Conservation (phyloP, 2,329 filamentous ascomycete species). For the Dendryphion nanum region DNA sequence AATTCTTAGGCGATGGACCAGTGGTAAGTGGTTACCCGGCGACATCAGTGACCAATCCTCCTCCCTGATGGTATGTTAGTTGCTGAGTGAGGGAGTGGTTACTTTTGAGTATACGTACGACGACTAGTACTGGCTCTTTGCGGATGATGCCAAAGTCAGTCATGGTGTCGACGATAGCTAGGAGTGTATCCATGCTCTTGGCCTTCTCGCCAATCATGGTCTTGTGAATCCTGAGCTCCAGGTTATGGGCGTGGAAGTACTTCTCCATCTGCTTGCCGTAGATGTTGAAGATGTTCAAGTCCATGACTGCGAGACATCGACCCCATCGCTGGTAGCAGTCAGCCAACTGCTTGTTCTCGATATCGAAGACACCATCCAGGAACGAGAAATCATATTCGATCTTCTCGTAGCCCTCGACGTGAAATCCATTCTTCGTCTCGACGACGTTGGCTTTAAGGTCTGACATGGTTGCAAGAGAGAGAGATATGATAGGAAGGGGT, state of each 20-base stretch:
- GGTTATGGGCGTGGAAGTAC: slow-evolving; percentile 65
- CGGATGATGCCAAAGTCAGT: slow-evolving; percentile 69
- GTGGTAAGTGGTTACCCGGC: slow-evolving; percentile 58
- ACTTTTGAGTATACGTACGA: slow-evolving; percentile 22
- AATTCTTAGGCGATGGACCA: slow-evolving; percentile 41
- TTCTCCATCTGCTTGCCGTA: slow-evolving; percentile 65
- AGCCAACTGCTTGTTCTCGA: slow-evolving; percentile 60
- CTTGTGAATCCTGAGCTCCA: slow-evolving; percentile 66
- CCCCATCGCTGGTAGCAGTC: slow-evolving; percentile 65
- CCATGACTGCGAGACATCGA: slow-evolving; percentile 66
- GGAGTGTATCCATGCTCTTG: slow-evolving; percentile 68
- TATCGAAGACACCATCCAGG: slow-evolving; percentile 66
- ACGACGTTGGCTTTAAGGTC: slow-evolving; percentile 64
- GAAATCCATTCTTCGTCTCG: slow-evolving; percentile 64
- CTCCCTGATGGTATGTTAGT: slow-evolving; percentile 48
- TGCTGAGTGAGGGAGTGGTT: slow-evolving; percentile 43
- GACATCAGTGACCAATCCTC: slow-evolving; percentile 70
- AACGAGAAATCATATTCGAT: slow-evolving; percentile 75
- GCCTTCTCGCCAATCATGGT: slow-evolving; percentile 75
- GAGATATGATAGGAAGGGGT: not conserved
- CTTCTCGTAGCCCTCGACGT: slow-evolving; percentile 72
- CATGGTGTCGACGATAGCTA: slow-evolving; percentile 72
- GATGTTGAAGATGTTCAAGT: slow-evolving; percentile 67
- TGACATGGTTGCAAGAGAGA: slow-evolving; percentile 53
- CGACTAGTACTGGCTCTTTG: slow-evolving; percentile 49